Conservation (phyloP, 768 basidiomycete species). For the Myochromella boudieri region DNA sequence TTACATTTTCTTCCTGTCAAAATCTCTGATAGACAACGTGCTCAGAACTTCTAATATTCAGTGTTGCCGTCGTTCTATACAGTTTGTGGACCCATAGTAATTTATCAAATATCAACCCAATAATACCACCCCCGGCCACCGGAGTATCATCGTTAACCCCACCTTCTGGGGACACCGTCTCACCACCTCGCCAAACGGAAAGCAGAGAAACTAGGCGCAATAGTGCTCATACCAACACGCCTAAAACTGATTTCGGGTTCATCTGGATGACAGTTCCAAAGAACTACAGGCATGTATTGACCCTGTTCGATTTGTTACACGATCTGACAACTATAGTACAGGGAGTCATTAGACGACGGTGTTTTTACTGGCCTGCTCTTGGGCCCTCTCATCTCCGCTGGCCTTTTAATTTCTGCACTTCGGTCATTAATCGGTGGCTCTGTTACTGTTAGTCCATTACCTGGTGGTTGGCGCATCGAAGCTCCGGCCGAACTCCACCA, state of each 20-base stretch:
- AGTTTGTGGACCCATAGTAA: conserved; percentile 60
- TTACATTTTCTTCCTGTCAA: conserved; percentile 4
- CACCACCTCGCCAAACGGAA: conserved; percentile 34
- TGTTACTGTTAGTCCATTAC: conserved; percentile 35
- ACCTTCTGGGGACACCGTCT: conserved; percentile 22
- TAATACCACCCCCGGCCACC: conserved; percentile 14
- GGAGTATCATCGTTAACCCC: conserved; percentile 18
- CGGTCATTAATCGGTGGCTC: conserved; percentile 27
- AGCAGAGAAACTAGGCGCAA: conserved; percentile 45
- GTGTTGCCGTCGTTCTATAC: conserved; percentile 57
- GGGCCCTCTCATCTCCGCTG: conserved; percentile 76
- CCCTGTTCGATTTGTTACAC: background rate
- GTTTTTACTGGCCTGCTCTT: conserved; percentile 81
- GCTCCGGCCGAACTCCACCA: conserved; percentile 55
- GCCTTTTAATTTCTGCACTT: conserved; percentile 59
- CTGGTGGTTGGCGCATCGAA: conserved; percentile 78
- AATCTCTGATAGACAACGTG: conserved; percentile 4
- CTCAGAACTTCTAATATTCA: conserved; percentile 59
- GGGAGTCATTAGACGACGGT: conserved; percentile 84
- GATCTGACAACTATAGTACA: conserved; percentile 26
- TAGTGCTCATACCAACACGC: conserved; percentile 21
- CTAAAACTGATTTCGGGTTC: conserved; percentile 61
- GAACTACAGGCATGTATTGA: conserved; percentile 66
- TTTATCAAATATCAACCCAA: conserved; percentile 23
- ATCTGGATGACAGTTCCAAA: conserved; percentile 92